Conservation (phyloP, 805 yeast genomes). For the Cyberlindnera saturnus region DNA sequence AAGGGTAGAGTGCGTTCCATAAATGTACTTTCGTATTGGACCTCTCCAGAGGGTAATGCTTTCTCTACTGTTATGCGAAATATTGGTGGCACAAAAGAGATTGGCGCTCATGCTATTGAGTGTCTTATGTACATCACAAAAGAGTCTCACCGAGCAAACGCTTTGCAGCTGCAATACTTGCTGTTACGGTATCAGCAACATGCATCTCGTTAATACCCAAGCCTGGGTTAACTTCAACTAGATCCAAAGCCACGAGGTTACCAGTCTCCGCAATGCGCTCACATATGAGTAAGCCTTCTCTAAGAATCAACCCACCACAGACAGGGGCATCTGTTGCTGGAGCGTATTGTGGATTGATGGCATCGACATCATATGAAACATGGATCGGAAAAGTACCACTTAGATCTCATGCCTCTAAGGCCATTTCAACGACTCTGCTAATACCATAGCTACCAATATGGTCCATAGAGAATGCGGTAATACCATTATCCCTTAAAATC, state of each 20-base stretch:
- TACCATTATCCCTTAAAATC: slow-evolving; percentile 61
- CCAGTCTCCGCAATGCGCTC: slow-evolving; percentile 92
- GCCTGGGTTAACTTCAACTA: slow-evolving; percentile 90
- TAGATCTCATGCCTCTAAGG: slow-evolving; percentile 73
- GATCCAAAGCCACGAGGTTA: slow-evolving; percentile 78
- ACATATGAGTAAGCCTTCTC: slow-evolving; percentile 90
- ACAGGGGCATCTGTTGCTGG: slow-evolving; percentile 99
- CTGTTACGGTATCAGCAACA: slow-evolving; percentile 76
- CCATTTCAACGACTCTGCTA: slow-evolving; percentile 87
- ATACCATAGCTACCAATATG: slow-evolving; percentile 94
- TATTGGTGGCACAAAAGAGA: slow-evolving; percentile 88
- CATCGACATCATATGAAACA: slow-evolving; percentile 92
- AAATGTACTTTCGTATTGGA: slow-evolving; percentile 92
- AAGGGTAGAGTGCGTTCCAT: slow-evolving; percentile 99
- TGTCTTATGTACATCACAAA: slow-evolving; percentile 12
- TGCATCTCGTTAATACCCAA: slow-evolving; percentile 74
- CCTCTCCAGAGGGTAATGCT: slow-evolving; percentile 97
- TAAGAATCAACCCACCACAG: slow-evolving; percentile 90
- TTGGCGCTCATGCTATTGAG: slow-evolving; percentile 32
- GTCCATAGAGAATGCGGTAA: slow-evolving; percentile 89
- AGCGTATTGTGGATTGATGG: slow-evolving; percentile 88
- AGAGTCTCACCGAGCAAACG: slow-evolving; percentile 93
- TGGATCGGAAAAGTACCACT: slow-evolving; percentile 68
- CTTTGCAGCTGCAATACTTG: slow-evolving; percentile 86
- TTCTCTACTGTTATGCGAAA: slow-evolving; percentile 95